These are phyloP conservation scores for Kazachstania sp. DNA, from an alignment of 1,139 yeast species.

Conservation along the genomic window DNA sequence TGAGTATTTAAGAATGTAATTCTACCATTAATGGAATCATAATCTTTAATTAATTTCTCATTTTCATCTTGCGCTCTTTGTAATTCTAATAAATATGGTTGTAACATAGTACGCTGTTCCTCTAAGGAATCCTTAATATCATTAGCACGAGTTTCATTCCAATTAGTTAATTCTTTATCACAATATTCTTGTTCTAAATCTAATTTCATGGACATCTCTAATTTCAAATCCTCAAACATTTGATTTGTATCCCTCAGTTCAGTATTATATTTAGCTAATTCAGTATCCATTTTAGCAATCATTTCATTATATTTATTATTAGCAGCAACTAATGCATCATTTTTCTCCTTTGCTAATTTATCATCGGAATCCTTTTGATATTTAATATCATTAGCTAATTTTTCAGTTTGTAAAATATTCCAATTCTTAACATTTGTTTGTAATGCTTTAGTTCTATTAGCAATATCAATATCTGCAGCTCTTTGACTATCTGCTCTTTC, in stretches of 20 bases:
- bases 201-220: conserved; percentile 19
- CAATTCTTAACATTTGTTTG: conserved; percentile 7
- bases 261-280: conserved; percentile 26
- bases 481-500: conserved; percentile 68
- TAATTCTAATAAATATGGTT: conserved; percentile 25
- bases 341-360: conserved; percentile 28
- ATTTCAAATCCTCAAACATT: conserved; percentile 22
- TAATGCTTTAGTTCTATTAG: conserved; percentile 7
- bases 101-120: conserved; percentile 25
- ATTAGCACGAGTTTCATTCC: conserved; percentile 32
- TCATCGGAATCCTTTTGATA: conserved; percentile 19
- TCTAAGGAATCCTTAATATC: conserved; percentile 24
- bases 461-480: conserved; percentile 52
- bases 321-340: conserved; percentile 17
- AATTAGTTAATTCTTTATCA: conserved; percentile 25
- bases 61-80: conserved; percentile 25
- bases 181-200: conserved; percentile 14
- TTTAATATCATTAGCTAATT: conserved; percentile 21
- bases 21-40: conserved; percentile 19
- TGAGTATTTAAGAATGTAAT: conserved; percentile 21
- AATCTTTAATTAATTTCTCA: conserved; percentile 19
- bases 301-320: conserved; percentile 27
- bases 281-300: conserved; percentile 22
- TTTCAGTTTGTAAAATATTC: conserved; percentile 15
- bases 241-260: conserved; percentile 25